Evolutionary conservation across 78 protist genomes (phyloP), one percentile per base, ranked within the genome.

Genomic region (Pigoraptor vietnamica): DNA sequence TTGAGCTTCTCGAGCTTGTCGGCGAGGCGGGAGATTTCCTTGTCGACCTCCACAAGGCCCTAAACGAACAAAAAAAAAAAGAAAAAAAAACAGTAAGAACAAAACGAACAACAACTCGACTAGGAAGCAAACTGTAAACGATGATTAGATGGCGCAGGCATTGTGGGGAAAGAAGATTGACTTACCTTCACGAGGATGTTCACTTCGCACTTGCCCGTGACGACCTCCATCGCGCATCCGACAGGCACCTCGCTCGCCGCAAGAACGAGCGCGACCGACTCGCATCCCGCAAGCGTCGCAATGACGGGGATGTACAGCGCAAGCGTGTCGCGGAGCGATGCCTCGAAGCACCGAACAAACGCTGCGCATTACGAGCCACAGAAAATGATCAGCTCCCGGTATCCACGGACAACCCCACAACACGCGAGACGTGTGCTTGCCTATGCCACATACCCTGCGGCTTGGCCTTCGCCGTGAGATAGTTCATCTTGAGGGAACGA

Each of bases 161-260:
- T n/a, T n/a, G n/a, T n/a, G n/a, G n/a, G n/a, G n/a, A n/a, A n/a
- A n/a, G n/a, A n/a, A 23, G 10, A 6, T 23, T 19, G 9, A 21
- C 92, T 6, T 36, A 90, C 92, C 92, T 90, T 90, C 55, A 90
- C 92, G 55, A 67, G 25, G n/a, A 90, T n/a, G 84, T 90, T 10
- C 25, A 81, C 92, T 21, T 90, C 92, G 40, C 36, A 9, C 23
- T 29, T 33, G 91, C 36, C 87, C 9, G 39, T 21, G 88, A 81
- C 55, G 92, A 33, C 32, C 37, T 37, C 92, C 37, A 90, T 36
- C 2, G 84, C 92, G 37, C 88, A 55, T 1, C 92, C 92, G 35
- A 34, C 35, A 32, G 82, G 87, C 23, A 39, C 37, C 23, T 38
- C 33, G 35, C 38, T 32, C 37, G 87, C 25, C 21, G 37, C 79